A percentile compares a stretch with the other conserved stretches of the same genome.
These are phyloP conservation scores for Podospora appendiculata DNA, from an alignment of 495 filamentous ascomycete genomes.

Conservation along the genomic window DNA sequence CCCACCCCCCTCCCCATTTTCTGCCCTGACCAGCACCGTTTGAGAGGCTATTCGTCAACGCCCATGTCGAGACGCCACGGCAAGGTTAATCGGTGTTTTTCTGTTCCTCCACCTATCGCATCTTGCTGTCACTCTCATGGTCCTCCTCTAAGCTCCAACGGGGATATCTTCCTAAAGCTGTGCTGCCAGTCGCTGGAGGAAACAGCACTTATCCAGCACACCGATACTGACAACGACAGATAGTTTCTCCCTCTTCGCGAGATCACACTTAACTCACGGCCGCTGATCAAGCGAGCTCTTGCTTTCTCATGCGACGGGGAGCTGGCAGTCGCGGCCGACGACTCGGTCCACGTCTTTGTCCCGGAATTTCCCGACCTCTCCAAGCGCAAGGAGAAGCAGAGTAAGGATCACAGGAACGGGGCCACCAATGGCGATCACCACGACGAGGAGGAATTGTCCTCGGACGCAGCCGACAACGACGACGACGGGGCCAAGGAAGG, in stretches of 20 bases:
- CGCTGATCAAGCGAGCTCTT: conserved; percentile 35
- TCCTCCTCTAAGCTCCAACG: no score
- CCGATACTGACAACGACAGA: no score
- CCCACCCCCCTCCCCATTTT: no score
- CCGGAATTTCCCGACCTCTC: conserved; percentile 31
- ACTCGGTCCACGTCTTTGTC: conserved; percentile 38
- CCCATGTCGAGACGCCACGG: no score
- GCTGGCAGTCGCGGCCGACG: conserved; percentile 38
- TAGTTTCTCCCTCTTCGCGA: conserved; percentile 30
- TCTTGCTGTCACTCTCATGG: no score
- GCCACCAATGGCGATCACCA: conserved; percentile 8
- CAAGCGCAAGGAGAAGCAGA: conserved; percentile 4
- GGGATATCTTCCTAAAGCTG: no score
- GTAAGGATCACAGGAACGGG: conserved; percentile 2
- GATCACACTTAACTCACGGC: conserved; percentile 32
- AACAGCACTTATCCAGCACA: no score
- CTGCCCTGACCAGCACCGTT: no score
- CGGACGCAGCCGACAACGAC: conserved; percentile 12
- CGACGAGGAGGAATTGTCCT: conserved; percentile 11
- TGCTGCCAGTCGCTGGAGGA: no score
- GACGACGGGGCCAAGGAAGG: conserved; percentile 1
- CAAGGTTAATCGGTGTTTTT: no score
- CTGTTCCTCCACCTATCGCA: no score
- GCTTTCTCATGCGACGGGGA: conserved; percentile 43
- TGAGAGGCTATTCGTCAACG: no score